phyloP scores from a whole-genome alignment of 1,284 basidiomycete species.

The Ganoderma resinaceum region DNA sequence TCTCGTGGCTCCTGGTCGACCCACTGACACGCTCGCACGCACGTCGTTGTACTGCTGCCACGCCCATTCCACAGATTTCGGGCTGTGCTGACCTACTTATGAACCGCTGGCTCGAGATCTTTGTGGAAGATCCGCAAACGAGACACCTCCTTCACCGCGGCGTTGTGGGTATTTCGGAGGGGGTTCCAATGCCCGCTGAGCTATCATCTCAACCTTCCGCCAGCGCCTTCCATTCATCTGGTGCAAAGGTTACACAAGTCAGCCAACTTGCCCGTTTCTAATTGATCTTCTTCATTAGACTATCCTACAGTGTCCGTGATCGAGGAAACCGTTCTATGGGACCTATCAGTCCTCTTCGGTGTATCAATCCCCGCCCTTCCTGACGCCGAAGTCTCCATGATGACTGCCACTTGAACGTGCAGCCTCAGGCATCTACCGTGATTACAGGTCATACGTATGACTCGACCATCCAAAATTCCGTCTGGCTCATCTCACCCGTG shows the following conservation, averaged over 20 bases:
- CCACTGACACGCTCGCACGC: neutral
- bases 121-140: neutral
- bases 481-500: slow-evolving; percentile 3
- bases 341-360: no score
- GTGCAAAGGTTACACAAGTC: neutral
- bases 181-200: neutral
- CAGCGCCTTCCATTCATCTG: neutral
- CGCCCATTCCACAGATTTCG: neutral
- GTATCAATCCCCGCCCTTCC: neutral
- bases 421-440: neutral
- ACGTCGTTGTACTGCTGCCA: neutral
- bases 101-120: neutral
- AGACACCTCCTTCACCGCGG: neutral
- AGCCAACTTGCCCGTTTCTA: neutral
- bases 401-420: no score
- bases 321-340: neutral
- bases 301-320: neutral
- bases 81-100: neutral
- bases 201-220: neutral
- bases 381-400: neutral
- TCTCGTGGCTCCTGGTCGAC: neutral
- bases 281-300: no score
- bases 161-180: neutral
- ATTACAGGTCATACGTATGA: no score
- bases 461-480: slow-evolving; percentile 2